Evolutionary conservation across 2,329 filamentous ascomycete genomes (phyloP).

Genomic region (Fusarium dlaminii): DNA sequence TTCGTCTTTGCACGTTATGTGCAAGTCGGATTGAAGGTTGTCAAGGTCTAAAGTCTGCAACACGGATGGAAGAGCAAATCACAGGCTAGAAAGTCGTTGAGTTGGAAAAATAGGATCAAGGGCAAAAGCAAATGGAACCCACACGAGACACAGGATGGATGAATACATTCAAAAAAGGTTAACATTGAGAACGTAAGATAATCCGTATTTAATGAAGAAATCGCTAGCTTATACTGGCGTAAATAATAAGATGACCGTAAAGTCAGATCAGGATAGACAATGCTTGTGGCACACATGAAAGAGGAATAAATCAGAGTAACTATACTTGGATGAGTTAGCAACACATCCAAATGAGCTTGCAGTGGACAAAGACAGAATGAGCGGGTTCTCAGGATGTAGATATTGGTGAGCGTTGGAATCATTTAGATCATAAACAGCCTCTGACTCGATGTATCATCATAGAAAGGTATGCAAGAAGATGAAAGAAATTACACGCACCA

Average conservation of each 20-base stretch:
- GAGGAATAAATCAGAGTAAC: not conserved
- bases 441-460: conserved; percentile 55
- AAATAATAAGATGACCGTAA: not conserved
- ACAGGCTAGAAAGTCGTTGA: not conserved
- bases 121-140: not conserved
- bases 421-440: conserved; percentile 60
- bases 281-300: not conserved
- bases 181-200: not conserved
- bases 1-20: conserved; percentile 47
- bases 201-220: not conserved
- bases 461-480: conserved; percentile 27
- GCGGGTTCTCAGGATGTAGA: conserved; percentile 34
- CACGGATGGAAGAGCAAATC: not conserved
- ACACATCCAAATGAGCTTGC: not conserved
- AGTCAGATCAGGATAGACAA: not conserved
- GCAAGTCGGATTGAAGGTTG: conserved; percentile 48
- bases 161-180: not conserved
- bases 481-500: conserved; percentile 35
- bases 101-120: not conserved
- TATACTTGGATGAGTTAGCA: not conserved
- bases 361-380: not conserved
- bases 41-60: conserved; percentile 45
- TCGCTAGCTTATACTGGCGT: not conserved
- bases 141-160: not conserved
- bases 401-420: conserved; percentile 51